Percentiles rank a stretch among this genome's conserved stretches.
Evolutionary conservation across 2,329 filamentous ascomycete species (phyloP).

Genomic region (Neofusicoccum sp.): DNA sequence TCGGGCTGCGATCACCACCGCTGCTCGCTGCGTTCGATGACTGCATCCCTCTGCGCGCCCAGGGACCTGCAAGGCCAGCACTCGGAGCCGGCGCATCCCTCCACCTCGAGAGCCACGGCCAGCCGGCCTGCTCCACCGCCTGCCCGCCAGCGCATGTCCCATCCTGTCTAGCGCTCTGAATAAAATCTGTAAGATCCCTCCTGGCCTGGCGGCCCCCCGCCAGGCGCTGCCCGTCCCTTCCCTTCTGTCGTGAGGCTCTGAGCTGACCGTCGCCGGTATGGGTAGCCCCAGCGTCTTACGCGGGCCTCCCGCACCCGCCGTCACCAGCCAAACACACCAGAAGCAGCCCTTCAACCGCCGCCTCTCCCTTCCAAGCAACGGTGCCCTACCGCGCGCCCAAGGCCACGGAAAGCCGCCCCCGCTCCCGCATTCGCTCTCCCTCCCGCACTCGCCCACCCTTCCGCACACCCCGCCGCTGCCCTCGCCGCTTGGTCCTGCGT

Average conservation of each 20-base stretch:
- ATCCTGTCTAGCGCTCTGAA: neutral
- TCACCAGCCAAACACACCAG: conserved; percentile 23
- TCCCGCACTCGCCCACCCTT: conserved; percentile 22
- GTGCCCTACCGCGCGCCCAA: conserved; percentile 26
- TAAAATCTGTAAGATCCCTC: neutral
- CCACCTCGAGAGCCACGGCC: neutral
- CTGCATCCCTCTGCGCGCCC: too few relatives aligned
- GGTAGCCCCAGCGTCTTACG: conserved; percentile 33
- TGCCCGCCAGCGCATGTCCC: neutral
- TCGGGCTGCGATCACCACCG: conserved; percentile 1
- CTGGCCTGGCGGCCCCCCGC: neutral
- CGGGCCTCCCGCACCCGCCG: conserved; percentile 20
- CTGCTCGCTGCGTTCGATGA: neutral
- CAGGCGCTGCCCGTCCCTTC: neutral
- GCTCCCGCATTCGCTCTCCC: conserved; percentile 10
- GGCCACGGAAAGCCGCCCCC: conserved; percentile 11
- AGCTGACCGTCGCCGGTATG: conserved; percentile 24
- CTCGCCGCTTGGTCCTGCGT: conserved; percentile 4
- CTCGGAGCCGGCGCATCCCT: neutral
- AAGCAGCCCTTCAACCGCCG: conserved; percentile 20
- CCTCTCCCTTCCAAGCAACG: conserved; percentile 13
- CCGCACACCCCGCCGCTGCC: conserved; percentile 22
- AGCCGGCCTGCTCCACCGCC: conserved; percentile 3
- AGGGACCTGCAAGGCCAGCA: neutral
- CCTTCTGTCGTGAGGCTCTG: neutral